Percentiles rank a stretch among this genome's conserved stretches.
These are phyloP conservation scores for Fusarium neocosmosporiellum DNA, from an alignment of 2,329 filamentous ascomycete genomes.

Conservation along the genomic window DNA sequence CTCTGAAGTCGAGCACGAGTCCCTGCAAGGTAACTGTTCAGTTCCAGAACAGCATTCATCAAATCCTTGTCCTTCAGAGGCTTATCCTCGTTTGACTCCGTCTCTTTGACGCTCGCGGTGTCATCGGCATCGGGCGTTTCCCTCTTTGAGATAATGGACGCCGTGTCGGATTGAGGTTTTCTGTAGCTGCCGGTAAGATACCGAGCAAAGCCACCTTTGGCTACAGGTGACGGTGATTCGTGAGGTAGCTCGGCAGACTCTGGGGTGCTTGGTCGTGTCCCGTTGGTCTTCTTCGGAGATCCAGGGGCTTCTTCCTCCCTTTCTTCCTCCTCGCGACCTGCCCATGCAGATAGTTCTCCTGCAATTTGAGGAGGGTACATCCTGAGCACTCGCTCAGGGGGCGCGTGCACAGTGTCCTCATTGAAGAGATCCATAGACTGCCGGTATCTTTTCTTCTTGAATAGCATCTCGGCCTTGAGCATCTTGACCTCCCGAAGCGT, in stretches of 20 bases:
- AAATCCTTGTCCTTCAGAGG: slow-evolving; percentile 84
- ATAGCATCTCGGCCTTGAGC: slow-evolving; percentile 87
- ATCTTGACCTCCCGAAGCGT: slow-evolving; percentile 89
- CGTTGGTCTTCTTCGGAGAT: slow-evolving; percentile 44
- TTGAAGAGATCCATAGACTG: slow-evolving; percentile 90
- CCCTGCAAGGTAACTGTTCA: slow-evolving; percentile 90
- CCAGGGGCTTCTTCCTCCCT: slow-evolving; percentile 49
- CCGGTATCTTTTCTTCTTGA: slow-evolving; percentile 83
- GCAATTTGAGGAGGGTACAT: slow-evolving; percentile 88
- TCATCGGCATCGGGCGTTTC: slow-evolving; percentile 65
- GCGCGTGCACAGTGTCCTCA: slow-evolving; percentile 84
- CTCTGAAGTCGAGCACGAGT: slow-evolving; percentile 76
- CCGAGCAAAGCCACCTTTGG: slow-evolving; percentile 62
- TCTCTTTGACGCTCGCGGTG: slow-evolving; percentile 62
- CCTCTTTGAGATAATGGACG: slow-evolving; percentile 70
- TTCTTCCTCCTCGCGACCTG: slow-evolving; percentile 49
- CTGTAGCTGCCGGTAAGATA: slow-evolving; percentile 61
- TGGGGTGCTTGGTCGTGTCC: slow-evolving; percentile 41
- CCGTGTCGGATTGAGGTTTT: slow-evolving; percentile 63
- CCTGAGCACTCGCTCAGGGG: slow-evolving; percentile 87
- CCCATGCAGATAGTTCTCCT: slow-evolving; percentile 77
- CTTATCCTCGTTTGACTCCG: slow-evolving; percentile 58
- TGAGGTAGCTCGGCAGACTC: slow-evolving; percentile 43
- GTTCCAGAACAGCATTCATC: slow-evolving; percentile 80
- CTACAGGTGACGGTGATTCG: slow-evolving; percentile 51